Conservation (phyloP, 202 grass and related monocot genomes). For the Sporobolus alterniflorus region DNA sequence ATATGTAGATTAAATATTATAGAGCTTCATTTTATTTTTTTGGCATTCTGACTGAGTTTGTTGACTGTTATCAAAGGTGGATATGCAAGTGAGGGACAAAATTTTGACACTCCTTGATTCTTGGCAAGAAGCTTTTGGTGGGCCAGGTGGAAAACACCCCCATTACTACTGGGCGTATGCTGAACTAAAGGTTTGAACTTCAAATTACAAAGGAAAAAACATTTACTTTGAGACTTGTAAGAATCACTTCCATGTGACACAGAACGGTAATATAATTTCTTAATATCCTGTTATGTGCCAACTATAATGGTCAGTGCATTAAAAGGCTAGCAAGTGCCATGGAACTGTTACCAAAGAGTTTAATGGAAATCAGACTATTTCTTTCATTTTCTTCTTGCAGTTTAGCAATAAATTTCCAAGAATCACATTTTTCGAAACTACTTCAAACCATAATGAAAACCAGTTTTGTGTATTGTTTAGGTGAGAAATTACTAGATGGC, state of each 20-base stretch:
- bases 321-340: not conserved
- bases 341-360: not conserved
- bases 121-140: constrained; percentile 91
- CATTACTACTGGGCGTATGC: constrained; percentile 85
- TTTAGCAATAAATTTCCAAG: not conserved
- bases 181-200: constrained; percentile 71
- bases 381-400: not conserved
- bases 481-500: not conserved
- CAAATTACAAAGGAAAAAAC: not conserved
- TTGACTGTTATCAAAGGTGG: constrained; percentile 38
- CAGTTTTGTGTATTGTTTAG: not conserved
- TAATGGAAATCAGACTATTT: not conserved
- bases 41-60: not conserved
- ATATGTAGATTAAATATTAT: not conserved
- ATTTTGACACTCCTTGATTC: constrained; percentile 71
- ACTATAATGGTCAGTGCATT: not conserved
- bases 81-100: constrained; percentile 74
- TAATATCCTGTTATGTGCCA: not conserved
- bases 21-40: not conserved
- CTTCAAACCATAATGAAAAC: not conserved
- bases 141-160: constrained; percentile 66
- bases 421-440: not conserved
- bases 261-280: not conserved
- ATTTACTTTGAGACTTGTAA: not conserved
- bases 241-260: not conserved